Evolutionary conservation across 768 basidiomycete genomes (phyloP), one percentile per base, ranked within the genome.

Genomic region (Termitomyces sp.): DNA sequence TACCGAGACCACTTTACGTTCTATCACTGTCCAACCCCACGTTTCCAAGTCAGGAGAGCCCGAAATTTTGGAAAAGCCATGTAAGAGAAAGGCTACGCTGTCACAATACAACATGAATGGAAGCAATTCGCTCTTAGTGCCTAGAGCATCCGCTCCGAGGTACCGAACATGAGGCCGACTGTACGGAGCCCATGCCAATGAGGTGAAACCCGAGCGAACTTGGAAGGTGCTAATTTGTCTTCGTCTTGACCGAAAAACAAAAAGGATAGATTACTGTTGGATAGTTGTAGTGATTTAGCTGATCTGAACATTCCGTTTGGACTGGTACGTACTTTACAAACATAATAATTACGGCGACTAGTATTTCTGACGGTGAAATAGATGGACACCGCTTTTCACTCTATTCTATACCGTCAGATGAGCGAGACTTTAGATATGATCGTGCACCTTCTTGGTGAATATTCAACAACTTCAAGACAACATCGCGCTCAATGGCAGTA

Each of bases 241-340:
- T 29, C 9, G 29, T 29, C 45, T 47, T n/a, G n/a, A n/a, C n/a
- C n/a, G n/a, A 47, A 18, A 33, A 33, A 20, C 7, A 31, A 40
- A 39, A 50, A 56, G 20, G 54, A 36, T 40, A 25, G 27, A 56
- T 51, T 56, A 47, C 49, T 31, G n/a, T n/a, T n/a, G 27, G 18
- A 10, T 56, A 35, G 39, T 20, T 54, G 20, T 23, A 36, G 36
- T 36, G 33, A 45, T 22, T 13, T 38, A n/a, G 31, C 25, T 50
- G 23, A 44, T 23, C 41, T 38, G 42, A 20, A 29, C 27, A 36
- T 25, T 15, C 18, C 16, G 20, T 52, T 45, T 11, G 5, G 9
- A n/a, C 7, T 3, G 23, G 12, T 25, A 23, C 40, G 7, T 41
- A 13, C 22, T 36, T 15, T 16, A 36, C 35, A 27, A 20, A 6